A percentile compares a stretch with the other conserved stretches of the same genome.
These are phyloP conservation scores for Candida insectalens DNA, from an alignment of 805 yeast genomes.

Conservation along the genomic window DNA sequence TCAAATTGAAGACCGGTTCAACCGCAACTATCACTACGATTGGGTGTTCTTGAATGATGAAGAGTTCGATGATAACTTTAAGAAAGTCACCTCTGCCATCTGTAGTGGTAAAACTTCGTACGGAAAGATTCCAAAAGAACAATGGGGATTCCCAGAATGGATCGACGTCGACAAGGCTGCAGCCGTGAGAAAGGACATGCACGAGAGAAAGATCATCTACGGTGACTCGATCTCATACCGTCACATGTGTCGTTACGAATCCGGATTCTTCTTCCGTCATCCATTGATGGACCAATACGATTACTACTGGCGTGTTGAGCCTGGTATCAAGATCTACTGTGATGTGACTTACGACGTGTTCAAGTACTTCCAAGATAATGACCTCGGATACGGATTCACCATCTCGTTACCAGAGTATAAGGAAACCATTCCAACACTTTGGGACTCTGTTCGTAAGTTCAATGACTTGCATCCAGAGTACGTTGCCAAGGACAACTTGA, in stretches of 20 bases:
- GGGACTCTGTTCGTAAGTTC: slow-evolving; percentile 63
- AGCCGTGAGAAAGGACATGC: slow-evolving; percentile 42
- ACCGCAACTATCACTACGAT: slow-evolving; percentile 70
- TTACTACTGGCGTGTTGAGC: slow-evolving; percentile 95
- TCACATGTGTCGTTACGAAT: slow-evolving; percentile 89
- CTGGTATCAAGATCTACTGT: slow-evolving; percentile 71
- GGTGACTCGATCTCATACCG: slow-evolving; percentile 64
- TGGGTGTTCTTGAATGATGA: slow-evolving; percentile 95
- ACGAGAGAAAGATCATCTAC: slow-evolving; percentile 41
- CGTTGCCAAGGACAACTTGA: slow-evolving; percentile 49
- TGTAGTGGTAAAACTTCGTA: slow-evolving; percentile 71
- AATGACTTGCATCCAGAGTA: slow-evolving; percentile 49
- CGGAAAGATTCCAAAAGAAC: slow-evolving; percentile 73
- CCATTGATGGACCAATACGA: slow-evolving; percentile 66
- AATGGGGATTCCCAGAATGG: slow-evolving; percentile 84
- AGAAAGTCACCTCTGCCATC: slow-evolving; percentile 50
- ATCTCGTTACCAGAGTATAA: slow-evolving; percentile 68
- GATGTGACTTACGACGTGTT: slow-evolving; percentile 76
- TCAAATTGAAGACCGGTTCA: slow-evolving; percentile 84
- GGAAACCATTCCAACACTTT: slow-evolving; percentile 65
- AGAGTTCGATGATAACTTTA: slow-evolving; percentile 75
- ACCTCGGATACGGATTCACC: slow-evolving; percentile 68
- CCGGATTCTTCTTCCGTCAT: slow-evolving; percentile 83
- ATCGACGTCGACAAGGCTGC: slow-evolving; percentile 66
- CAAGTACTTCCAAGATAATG: slow-evolving; percentile 71